Percentiles rank a stretch among this genome's conserved stretches.
phyloP scores from a whole-genome alignment of 345 rosid genomes.

The Arabidopsis thaliana region DNA sequence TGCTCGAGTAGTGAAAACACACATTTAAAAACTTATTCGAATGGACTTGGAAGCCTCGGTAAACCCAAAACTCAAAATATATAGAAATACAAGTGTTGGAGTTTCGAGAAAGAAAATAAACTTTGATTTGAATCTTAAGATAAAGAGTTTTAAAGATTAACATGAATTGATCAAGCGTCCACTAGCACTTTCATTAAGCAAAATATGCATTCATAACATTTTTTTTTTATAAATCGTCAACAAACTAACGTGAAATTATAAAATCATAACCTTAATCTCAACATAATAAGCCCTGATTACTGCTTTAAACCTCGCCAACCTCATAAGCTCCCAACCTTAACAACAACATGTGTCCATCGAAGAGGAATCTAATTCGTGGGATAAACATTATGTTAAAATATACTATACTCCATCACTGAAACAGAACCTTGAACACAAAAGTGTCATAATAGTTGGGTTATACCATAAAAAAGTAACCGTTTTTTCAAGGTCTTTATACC shows the following conservation, averaged over 20 bases:
- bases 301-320: background rate
- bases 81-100: background rate
- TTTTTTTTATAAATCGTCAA: background rate
- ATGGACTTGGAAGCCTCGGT: constrained; percentile 25
- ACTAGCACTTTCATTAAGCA: background rate
- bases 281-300: background rate
- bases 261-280: background rate
- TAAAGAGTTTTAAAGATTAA: background rate
- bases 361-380: background rate
- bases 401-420: background rate
- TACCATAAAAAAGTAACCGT: background rate
- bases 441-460: background rate
- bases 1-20: constrained; percentile 26
- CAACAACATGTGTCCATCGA: background rate
- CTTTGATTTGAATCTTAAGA: background rate
- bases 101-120: constrained; percentile 22
- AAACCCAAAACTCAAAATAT: background rate
- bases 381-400: background rate
- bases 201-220: background rate
- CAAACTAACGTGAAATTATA: background rate
- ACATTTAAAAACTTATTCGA: constrained; percentile 4
- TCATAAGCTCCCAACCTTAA: background rate
- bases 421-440: background rate
- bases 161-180: background rate
- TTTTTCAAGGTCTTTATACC: background rate